Base-by-base conservation (phyloP, 176 grass and related monocot genomes). In the barley (Hordeum vulgare) region DNA sequence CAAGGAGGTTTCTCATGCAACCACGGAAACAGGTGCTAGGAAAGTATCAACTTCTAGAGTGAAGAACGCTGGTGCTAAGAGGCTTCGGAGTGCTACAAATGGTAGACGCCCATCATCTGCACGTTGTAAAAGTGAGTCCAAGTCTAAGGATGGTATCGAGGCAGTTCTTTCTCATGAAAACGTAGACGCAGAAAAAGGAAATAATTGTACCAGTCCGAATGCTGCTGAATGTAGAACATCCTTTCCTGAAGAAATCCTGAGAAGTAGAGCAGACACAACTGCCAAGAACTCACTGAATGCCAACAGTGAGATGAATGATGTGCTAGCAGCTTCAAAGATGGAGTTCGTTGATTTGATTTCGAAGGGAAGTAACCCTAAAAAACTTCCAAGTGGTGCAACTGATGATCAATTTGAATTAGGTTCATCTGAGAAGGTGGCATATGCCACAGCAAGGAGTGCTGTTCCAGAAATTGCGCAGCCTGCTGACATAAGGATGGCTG, bases 1-100 rank as follows among this genome's bases (percentile, higher is more conserved):
- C 40, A 91, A 62, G 65, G 29, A 21, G 61, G 47, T 59, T 83
- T 84, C 74, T 88, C 87, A 88, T 71, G 78, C 67, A 80, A 81
- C 82, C 61, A 76, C 82, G 69, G 70, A 84, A 77, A 44, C 21
- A 60, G 76, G 62, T 61, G 49, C 42, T 31, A 76, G 77, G 3
- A 85, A 81, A 61, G 37, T 68, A 37, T 75, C 37, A 35, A 76
- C 70, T 53, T 81, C 61, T 51, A 76, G 77, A 76, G 70, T 81
- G 62, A 89, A 27, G 25, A 85, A 71, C 28, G 40, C 77, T 51
- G 63, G 82, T 53, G 41, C 61, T 78, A 85, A 85, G 82, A 76
- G 82, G 77, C 53, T 42, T 71, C 18, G 6, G 57, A 76, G 49
- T 76, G 61, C 29, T 69, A 35, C 54, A 31, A 71, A 80, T 54